A percentile compares a stretch with the other conserved stretches of the same genome.
Conservation (phyloP, 2,329 filamentous ascomycete species). For the Coniochaeta ligniaria region DNA sequence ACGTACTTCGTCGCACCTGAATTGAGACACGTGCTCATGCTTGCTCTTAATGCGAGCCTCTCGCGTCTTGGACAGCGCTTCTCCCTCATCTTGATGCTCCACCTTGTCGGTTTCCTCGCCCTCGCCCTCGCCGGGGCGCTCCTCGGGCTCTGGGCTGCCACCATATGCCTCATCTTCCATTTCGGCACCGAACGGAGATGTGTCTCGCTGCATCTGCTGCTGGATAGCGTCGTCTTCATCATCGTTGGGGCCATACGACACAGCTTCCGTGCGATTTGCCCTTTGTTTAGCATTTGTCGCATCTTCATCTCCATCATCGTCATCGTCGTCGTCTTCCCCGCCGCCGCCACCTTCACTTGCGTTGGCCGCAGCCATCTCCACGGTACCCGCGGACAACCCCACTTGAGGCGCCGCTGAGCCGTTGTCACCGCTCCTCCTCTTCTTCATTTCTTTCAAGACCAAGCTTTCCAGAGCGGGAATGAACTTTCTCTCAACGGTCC, state of each 20-base stretch:
- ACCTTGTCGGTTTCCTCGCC: constrained; percentile 19
- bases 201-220: constrained; percentile 51
- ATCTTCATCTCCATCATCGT: constrained; percentile 72
- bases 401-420: constrained; percentile 73
- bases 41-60: constrained; percentile 58
- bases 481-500: constrained; percentile 74
- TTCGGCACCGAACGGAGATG: constrained; percentile 47
- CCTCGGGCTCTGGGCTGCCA: constrained; percentile 35
- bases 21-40: constrained; percentile 62
- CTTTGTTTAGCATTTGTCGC: constrained; percentile 67
- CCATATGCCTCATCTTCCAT: constrained; percentile 46
- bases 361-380: constrained; percentile 40
- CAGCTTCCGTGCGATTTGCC: constrained; percentile 70
- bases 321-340: constrained; percentile 56
- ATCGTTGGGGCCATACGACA: constrained; percentile 88
- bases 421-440: constrained; percentile 63
- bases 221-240: constrained; percentile 80
- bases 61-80: constrained; percentile 39
- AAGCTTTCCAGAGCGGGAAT: constrained; percentile 63
- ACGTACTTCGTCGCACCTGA: constrained; percentile 68
- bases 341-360: constrained; percentile 21
- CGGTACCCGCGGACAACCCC: constrained; percentile 42
- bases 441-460: constrained; percentile 75
- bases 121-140: constrained; percentile 26
- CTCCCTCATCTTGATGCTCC: constrained; percentile 25